Evolutionary conservation across 2,329 filamentous ascomycete species (phyloP).

Genomic region (Dothideomycetes sp.): DNA sequence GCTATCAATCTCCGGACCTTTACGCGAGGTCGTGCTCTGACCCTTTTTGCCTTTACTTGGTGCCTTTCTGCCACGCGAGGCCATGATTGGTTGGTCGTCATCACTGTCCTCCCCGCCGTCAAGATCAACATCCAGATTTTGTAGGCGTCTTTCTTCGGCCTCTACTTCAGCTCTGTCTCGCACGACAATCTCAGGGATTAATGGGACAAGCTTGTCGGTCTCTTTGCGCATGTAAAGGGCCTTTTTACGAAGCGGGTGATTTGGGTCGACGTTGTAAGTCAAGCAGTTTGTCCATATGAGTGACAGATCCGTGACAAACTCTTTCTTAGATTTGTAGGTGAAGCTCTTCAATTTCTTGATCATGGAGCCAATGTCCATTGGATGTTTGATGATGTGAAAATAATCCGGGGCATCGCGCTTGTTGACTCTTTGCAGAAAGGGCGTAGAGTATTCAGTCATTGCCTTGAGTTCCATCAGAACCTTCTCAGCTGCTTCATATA

Average conservation of each 20-base stretch:
- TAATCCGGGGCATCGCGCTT: conserved; percentile 97
- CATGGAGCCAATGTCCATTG: conserved; percentile 97
- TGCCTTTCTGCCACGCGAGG: conserved; percentile 82
- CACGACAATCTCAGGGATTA: conserved; percentile 88
- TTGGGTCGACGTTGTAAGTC: conserved; percentile 84
- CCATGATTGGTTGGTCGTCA: conserved; percentile 91
- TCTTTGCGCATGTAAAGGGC: conserved; percentile 95
- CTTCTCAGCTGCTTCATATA: conserved; percentile 95
- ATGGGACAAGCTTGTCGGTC: conserved; percentile 87
- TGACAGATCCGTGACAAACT: conserved; percentile 88
- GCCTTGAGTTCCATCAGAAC: conserved; percentile 95
- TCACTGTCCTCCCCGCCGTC: conserved; percentile 85
- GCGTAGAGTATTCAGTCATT: conserved; percentile 93
- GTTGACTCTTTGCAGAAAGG: conserved; percentile 87
- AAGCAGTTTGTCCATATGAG: conserved; percentile 96
- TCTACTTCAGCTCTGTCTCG: conserved; percentile 90
- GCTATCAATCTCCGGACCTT: conserved; percentile 59
- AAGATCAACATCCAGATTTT: conserved; percentile 69
- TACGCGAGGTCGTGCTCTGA: conserved; percentile 49
- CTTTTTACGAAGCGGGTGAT: conserved; percentile 80
- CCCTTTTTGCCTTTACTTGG: conserved; percentile 68
- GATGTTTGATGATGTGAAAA: conserved; percentile 84
- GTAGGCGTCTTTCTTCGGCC: conserved; percentile 58
- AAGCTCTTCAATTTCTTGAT: conserved; percentile 84
- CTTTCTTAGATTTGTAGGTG: conserved; percentile 58